Evolutionary conservation across 169 alveolate genomes (phyloP).

Genomic region (Plasmodium reichenowi): DNA sequence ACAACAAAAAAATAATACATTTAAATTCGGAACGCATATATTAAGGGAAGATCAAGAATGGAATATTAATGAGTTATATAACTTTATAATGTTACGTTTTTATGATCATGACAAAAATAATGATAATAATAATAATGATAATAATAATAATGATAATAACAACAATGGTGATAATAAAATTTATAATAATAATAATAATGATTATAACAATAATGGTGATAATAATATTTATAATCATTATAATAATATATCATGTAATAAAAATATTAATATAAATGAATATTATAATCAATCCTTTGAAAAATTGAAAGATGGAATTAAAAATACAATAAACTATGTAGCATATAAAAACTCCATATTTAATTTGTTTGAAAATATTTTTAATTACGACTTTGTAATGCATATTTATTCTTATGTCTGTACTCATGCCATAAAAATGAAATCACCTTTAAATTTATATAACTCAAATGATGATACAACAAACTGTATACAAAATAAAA

Average conservation of each 20-base stretch:
- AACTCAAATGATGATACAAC: too few relatives aligned
- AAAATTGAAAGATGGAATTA: too few relatives aligned
- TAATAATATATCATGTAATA: background rate
- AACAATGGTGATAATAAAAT: background rate
- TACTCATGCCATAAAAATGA: conserved; percentile 47
- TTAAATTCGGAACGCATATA: too few relatives aligned
- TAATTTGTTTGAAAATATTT: conserved; percentile 28
- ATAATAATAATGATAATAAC: background rate
- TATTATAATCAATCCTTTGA: background rate
- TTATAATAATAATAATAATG: background rate
- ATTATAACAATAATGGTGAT: background rate
- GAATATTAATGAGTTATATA: background rate
- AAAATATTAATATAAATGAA: background rate
- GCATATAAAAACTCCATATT: conserved; percentile 1
- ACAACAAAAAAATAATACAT: background rate
- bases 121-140: background rate
- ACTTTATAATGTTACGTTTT: background rate
- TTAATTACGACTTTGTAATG: conserved; percentile 49
- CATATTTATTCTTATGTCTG: conserved; percentile 59
- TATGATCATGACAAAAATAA: background rate
- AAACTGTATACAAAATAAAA: too few relatives aligned
- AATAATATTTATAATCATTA: background rate
- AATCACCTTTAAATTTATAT: background rate
- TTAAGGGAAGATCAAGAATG: too few relatives aligned
- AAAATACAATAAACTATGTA: too few relatives aligned